Base-by-base conservation (phyloP, 2,329 filamentous ascomycete species). In the Clarireedia monteithiana region DNA sequence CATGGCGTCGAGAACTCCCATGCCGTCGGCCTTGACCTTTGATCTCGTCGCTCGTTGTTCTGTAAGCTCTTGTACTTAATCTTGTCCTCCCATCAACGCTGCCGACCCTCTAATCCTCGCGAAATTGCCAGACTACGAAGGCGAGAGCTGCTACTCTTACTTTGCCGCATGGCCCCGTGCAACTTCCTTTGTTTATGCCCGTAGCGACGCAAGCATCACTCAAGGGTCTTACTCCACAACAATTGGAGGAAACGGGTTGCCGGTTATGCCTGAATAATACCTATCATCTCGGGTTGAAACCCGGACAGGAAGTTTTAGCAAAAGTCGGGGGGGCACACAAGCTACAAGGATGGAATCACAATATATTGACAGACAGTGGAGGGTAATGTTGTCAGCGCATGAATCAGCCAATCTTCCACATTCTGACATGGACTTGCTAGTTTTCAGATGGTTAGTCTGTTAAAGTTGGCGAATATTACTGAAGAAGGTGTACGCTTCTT, bases 401-500 rank as follows among this genome's bases (percentile, higher is more conserved):
- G 10, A 55, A 44, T 15, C 36, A 20, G 24, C 24, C 27, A 46
- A 48, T 34, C 27, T 36, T 58, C 30, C 14, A 10, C 5, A 23
- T 45, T 14, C 56, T 58, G 9, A 58, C 56, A 44, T n/a, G 6
- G 30, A 24, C 23, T 42, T n/a, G 23, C 70, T 55, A 96, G 92
- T 58, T 99, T 99, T 72, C 94, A 99, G 72, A 99, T 99, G 94
- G 95, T 99, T 55, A 96, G 91, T 59, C 78, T 99, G 36, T 82
- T 99, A 51, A 89, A 96, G 69, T 83, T 99, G 52, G 94, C 94
- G 52, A 91, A 87, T 60, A 85, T 99, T 59, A 97, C 94, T 0
- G 95, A 99, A 57, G 71, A 96, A 72, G 94, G 94, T 52, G 95
- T 99, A 6, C 85, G 88, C 51, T 99, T 99, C 69, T 79, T 96